Conservation (phyloP, 495 filamentous ascomycete genomes). For the Pyrenula massariospora region DNA sequence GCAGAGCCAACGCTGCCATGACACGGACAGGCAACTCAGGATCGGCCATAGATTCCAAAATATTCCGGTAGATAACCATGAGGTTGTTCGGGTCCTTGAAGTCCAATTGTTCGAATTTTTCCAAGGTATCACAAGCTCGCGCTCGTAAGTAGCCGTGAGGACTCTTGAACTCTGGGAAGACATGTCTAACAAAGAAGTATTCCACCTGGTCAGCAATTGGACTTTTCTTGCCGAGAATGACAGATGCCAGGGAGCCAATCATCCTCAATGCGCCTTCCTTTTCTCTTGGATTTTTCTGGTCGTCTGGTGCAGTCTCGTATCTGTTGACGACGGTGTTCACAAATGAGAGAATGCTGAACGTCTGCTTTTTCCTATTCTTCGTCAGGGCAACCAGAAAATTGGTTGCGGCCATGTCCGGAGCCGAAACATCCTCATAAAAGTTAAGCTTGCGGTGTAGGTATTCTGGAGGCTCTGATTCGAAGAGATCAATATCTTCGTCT, state of each 20-base stretch:
- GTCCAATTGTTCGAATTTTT: constrained; percentile 93
- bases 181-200: constrained; percentile 95
- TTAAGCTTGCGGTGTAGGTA: constrained; percentile 95
- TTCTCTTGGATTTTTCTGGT: constrained; percentile 80
- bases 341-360: constrained; percentile 84
- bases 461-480: constrained; percentile 86
- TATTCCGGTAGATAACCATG: constrained; percentile 89
- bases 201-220: constrained; percentile 97
- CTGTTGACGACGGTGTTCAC: constrained; percentile 88
- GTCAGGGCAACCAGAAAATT: constrained; percentile 93
- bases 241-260: constrained; percentile 89
- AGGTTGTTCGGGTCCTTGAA: constrained; percentile 94
- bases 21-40: constrained; percentile 82
- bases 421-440: constrained; percentile 93
- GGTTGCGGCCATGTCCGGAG: constrained; percentile 90
- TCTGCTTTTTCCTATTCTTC: constrained; percentile 90
- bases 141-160: constrained; percentile 88
- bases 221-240: constrained; percentile 94
- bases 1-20: constrained; percentile 85
- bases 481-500: constrained; percentile 86
- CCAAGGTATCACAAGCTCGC: constrained; percentile 89
- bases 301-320: constrained; percentile 71
- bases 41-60: constrained; percentile 94
- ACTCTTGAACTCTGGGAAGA: constrained; percentile 95
- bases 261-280: constrained; percentile 95